Base-by-base conservation (phyloP, 352 stramenopile species). In the Globisporangium lucens region DNA sequence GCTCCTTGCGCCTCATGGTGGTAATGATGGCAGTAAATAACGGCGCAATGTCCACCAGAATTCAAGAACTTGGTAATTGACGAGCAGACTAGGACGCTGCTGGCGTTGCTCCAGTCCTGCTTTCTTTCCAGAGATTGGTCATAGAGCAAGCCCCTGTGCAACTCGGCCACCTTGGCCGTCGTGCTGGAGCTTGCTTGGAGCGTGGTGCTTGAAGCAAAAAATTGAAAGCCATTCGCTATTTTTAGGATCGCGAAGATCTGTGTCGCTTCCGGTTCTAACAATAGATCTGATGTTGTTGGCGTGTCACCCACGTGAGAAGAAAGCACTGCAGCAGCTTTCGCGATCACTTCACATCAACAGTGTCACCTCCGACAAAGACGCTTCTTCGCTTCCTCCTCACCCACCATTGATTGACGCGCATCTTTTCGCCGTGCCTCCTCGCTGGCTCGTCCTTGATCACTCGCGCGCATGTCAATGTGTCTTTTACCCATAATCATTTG, bases 1-100 rank as follows among this genome's bases (percentile, higher is more conserved):
- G 51, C 27, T 65, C 65, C 35, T 59, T 51, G 33, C 56, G 65
- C 46, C 41, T 30, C 43, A 58, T 65, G 29, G 47, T 65, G 33
- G 29, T 17, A n/a, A 4, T 20, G 15, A 6, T n/a, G 15, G 41
- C 13, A 47, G 15, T 47, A 47, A 20, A 47, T 47, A 20, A n/a
- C 4, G 17, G 13, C n/a, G 15, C 12, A n/a, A n/a, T 20, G 41
- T 9, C 41, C 41, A n/a, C 13, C 41, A 47, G 41, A 20, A 47
- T 20, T n/a, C 13, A 47, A 47, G 41, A 20, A 47, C 41, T 7
- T 47, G 41, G 41, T 20, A 47, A n/a, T n/a, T n/a, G 41, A 47
- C n/a, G 4, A 47, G 17, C 13, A 47, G 15, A 5, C 38, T 47
- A 20, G 10, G 15, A 29, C 15, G 27, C 12, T 38, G 6, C 41